Evolutionary conservation across 2,329 filamentous ascomycete species (phyloP).

Genomic region (Epichloe coenophiala): DNA sequence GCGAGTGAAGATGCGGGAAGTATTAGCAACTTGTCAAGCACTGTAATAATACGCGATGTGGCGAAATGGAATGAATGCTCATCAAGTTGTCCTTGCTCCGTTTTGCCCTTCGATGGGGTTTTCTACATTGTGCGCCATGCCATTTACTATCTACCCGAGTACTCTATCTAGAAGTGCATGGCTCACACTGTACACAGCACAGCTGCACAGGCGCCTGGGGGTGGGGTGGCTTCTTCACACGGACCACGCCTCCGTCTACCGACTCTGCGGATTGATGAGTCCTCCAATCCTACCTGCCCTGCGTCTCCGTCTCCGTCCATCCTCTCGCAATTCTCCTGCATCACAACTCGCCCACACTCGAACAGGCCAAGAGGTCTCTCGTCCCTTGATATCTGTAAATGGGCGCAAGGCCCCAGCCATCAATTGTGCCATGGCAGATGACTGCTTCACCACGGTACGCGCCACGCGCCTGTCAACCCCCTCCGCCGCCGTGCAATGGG

Average conservation of each 20-base stretch:
- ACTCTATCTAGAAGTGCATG: no score
- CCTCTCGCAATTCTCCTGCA: not conserved
- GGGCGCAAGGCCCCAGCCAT: constrained; percentile 27
- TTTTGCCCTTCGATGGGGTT: no score
- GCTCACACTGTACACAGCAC: no score
- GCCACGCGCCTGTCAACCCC: constrained; percentile 4
- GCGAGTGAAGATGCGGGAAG: no score
- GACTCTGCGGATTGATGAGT: constrained; percentile 1
- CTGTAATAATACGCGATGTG: no score
- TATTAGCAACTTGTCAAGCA: no score
- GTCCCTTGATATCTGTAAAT: constrained; percentile 20
- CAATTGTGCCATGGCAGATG: constrained; percentile 36
- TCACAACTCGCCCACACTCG: not conserved
- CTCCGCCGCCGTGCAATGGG: not conserved
- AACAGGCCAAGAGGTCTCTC: not conserved
- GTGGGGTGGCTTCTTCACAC: not conserved
- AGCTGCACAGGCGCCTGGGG: no score
- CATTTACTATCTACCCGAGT: no score
- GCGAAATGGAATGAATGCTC: no score
- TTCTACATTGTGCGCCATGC: no score
- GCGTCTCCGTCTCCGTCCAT: not conserved
- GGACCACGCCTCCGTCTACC: not conserved
- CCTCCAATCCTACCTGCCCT: not conserved
- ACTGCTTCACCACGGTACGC: constrained; percentile 30
- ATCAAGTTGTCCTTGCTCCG: no score